These are phyloP conservation scores for Teratosphaeria pseudoeucalypti DNA, from an alignment of 2,329 filamentous ascomycete species.

Conservation along the genomic window DNA sequence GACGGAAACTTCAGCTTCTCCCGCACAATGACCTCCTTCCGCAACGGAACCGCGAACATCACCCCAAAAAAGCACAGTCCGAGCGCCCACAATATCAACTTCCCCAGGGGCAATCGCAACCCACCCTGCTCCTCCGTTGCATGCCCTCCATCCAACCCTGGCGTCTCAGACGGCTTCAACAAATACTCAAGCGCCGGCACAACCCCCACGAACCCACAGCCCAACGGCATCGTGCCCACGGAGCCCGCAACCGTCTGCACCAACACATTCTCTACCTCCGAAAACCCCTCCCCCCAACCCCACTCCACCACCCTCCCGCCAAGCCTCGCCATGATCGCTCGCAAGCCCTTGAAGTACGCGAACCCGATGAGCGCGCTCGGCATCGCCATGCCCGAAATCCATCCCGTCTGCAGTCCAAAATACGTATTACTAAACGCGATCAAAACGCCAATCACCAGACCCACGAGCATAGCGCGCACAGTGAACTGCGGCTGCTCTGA, in stretches of 20 bases:
- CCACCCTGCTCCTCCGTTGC: constrained; percentile 14
- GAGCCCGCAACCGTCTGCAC: constrained; percentile 92
- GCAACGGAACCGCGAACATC: constrained; percentile 84
- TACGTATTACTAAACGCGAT: constrained; percentile 98
- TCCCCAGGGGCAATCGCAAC: constrained; percentile 46
- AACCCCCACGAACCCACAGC: constrained; percentile 90
- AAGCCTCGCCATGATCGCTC: constrained; percentile 55
- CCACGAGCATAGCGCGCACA: constrained; percentile 65
- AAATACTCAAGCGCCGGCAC: constrained; percentile 87
- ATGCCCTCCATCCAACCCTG: constrained; percentile 5
- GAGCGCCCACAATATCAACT: constrained; percentile 79
- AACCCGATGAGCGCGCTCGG: constrained; percentile 90
- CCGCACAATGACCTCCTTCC: constrained; percentile 82
- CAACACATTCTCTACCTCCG: constrained; percentile 89
- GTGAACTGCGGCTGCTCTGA: constrained; percentile 56
- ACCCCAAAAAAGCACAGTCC: constrained; percentile 95
- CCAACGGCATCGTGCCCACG: constrained; percentile 92
- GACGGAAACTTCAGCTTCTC: constrained; percentile 92
- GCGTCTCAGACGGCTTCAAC: constrained; percentile 58
- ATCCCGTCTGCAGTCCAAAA: constrained; percentile 88
- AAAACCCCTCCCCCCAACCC: constrained; percentile 53
- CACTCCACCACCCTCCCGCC: constrained; percentile 14
- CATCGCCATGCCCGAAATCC: constrained; percentile 89
- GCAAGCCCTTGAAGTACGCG: constrained; percentile 76
- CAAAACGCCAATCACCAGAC: constrained; percentile 72